Base-by-base conservation (phyloP, 305 asterid species). In the Lippia alba region DNA sequence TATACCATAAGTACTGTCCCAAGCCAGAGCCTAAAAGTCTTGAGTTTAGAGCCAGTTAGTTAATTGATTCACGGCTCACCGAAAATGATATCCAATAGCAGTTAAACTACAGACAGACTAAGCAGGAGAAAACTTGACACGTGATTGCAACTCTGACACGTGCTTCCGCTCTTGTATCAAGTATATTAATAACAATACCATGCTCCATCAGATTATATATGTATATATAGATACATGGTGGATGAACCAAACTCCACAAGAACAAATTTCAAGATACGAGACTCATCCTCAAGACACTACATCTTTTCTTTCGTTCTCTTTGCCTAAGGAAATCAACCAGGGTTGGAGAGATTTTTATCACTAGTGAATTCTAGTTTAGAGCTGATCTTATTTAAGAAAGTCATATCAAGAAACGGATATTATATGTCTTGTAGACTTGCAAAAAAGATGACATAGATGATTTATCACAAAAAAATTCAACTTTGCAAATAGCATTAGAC, bases 121-220 rank as follows among this genome's bases (percentile, higher is more conserved):
- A 56, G 64, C 72, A 55, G 56, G 36, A 48, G 12, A 18, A 17
- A 10, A 54, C 59, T 58, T 58, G 49, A 59, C 49, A 34, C n/a
- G 64, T 8, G 46, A 3, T 33, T 39, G 30, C 24, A 30, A 12
- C 14, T 33, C 49, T 6, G 4, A 6, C 1, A 12, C 24, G 4
- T 14, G 11, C 46, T n/a, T 6, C 30, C 11, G 36, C 46, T 34
- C 49, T 44, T 44, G 49, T 44, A 8, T 44, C 49, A 44, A 8
- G 49, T 44, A 44, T 44, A 7, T 2, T 44, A 44, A 6, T 44
- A 0, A 44, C 41, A 36, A 36, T 36, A 36, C 41, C 41, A 4
- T 36, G 41, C 41, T 36, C 41, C 6, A 8, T 36, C 41, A 36
- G 41, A 36, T 24, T 24, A 24, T 24, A 36, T 4, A 36, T 7